Evolutionary conservation across 441 rosid species (phyloP).

Genomic region (Daphne laureola): DNA sequence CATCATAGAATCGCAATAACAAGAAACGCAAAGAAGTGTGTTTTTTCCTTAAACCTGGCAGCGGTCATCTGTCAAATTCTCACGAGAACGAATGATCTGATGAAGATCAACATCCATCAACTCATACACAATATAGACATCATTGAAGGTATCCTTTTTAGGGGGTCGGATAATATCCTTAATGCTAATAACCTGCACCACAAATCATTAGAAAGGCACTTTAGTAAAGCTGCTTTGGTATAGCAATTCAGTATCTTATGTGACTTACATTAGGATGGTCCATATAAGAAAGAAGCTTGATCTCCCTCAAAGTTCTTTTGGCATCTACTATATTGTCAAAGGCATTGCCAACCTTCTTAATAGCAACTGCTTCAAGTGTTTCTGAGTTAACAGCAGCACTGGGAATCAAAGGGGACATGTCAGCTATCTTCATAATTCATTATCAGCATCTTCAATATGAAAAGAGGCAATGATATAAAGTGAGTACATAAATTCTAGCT

Average conservation of each 20-base stretch:
- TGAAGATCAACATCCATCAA: constrained; percentile 72
- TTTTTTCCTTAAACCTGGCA: constrained; percentile 39
- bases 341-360: constrained; percentile 51
- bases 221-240: background rate
- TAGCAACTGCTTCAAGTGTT: constrained; percentile 51
- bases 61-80: constrained; percentile 46
- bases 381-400: constrained; percentile 71
- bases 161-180: constrained; percentile 70
- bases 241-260: background rate
- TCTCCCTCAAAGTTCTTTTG: constrained; percentile 53
- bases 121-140: constrained; percentile 67
- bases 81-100: constrained; percentile 56
- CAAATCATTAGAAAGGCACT: background rate
- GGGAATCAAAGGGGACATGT: constrained; percentile 11
- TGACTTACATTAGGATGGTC: constrained; percentile 50
- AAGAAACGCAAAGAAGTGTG: too few species aligned
- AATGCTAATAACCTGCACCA: constrained; percentile 42
- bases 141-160: constrained; percentile 49
- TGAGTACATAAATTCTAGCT: too few species aligned
- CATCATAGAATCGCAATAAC: background rate
- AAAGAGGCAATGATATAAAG: background rate
- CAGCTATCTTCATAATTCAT: background rate
- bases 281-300: constrained; percentile 66
- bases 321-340: constrained; percentile 46
- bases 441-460: background rate